A percentile compares a stretch with the other conserved stretches of the same genome.
Evolutionary conservation across 768 basidiomycete genomes (phyloP).

Genomic region (Rhizopogon rudus): DNA sequence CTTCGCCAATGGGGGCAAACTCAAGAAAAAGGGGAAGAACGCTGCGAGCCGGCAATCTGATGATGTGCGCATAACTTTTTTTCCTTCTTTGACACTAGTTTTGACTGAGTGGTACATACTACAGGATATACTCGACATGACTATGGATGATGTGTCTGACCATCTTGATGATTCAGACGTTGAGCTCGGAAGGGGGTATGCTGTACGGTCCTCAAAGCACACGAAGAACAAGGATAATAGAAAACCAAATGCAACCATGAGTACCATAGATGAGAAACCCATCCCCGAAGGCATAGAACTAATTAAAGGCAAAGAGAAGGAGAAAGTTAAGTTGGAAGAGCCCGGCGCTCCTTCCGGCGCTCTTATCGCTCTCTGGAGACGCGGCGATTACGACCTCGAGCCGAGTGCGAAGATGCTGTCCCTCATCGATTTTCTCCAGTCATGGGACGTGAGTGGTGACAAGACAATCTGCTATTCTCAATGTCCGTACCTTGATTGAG

Average conservation of each 20-base stretch:
- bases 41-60: not conserved
- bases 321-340: conserved; percentile 20
- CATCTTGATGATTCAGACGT: conserved; percentile 22
- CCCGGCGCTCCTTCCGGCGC: conserved; percentile 33
- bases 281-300: not conserved
- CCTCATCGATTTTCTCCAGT: conserved; percentile 49
- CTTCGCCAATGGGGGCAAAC: conserved; percentile 20
- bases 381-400: conserved; percentile 57
- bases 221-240: not conserved
- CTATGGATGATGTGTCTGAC: conserved; percentile 26
- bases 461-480: conserved; percentile 72
- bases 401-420: conserved; percentile 66
- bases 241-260: not conserved
- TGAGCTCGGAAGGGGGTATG: conserved; percentile 7
- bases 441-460: conserved; percentile 57
- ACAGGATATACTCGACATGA: conserved; percentile 19
- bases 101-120: not conserved
- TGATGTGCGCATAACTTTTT: not conserved
- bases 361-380: conserved; percentile 50
- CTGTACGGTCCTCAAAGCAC: not conserved
- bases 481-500: conserved; percentile 31
- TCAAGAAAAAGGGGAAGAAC: conserved; percentile 25
- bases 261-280: not conserved
- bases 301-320: conserved; percentile 21
- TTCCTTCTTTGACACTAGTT: not conserved